Base-by-base conservation (phyloP, 1,284 basidiomycete species). In the Grifola frondosa region DNA sequence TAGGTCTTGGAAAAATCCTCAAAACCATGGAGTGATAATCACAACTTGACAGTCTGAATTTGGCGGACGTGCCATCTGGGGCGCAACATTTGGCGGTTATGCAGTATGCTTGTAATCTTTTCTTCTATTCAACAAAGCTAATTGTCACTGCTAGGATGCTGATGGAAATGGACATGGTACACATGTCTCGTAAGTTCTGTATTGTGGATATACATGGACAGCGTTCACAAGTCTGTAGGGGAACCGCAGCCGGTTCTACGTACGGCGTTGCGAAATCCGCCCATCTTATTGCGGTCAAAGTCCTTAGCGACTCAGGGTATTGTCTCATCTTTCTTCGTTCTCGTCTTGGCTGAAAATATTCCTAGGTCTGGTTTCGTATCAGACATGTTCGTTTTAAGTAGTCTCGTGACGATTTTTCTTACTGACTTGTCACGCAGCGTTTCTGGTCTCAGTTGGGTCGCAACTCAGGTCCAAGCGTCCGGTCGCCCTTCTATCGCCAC, bases 191-290 rank as follows among this genome's bases (percentile, higher is more conserved):
- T 68, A 49, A 46, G 68, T 45, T n/a, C 5, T 22, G 20, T 35
- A 7, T 32, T 12, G 11, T n/a, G 10, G 9, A 16, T 7, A 20
- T 35, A 5, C 10, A 22, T 10, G 9, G n/a, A 9, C 48, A 46
- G 8, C 49, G 42, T 41, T 76, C 71, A 38, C 74, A 78, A 62
- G 73, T 70, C 56, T 23, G 66, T 69, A 56, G 54, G 21, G 75
- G 74, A 26, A 76, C 73, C 29, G 74, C 76, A 40, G 85, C 71
- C 20, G 80, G 79, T 13, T 62, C 63, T 49, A 57, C 77, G 52
- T 87, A 80, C 60, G 86, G 86, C 64, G 82, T 88, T 28, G 84
- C 84, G 46, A 88, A 87, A 69, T 69, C 69, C 52, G 81, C 80
- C 38, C 73, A 71, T 49, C 57, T 88, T 47, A 76, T 85, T 48